Conservation (phyloP, 2,329 filamentous ascomycete species). For the Thelonectria rubi region DNA sequence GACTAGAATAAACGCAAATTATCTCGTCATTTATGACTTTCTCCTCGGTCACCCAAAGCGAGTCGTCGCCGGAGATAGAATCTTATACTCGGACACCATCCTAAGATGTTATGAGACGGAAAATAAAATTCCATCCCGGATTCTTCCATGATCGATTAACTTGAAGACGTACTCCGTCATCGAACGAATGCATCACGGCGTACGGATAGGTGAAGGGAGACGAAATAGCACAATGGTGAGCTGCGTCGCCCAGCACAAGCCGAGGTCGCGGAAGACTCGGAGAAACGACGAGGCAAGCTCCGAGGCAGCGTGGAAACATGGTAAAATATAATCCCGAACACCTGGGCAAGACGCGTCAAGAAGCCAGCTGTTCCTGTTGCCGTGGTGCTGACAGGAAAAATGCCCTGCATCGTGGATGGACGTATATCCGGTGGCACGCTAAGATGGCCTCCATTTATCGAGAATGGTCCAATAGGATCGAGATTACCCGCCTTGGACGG, state of each 20-base stretch:
- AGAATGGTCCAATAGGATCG: constrained; percentile 8
- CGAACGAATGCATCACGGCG: too few relatives aligned
- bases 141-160: too few relatives aligned
- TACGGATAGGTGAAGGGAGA: too few relatives aligned
- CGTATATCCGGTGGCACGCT: constrained; percentile 14
- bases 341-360: background rate
- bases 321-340: background rate
- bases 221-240: too few relatives aligned
- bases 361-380: background rate
- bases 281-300: background rate
- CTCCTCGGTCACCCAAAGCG: too few relatives aligned
- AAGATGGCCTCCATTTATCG: background rate
- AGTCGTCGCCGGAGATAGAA: too few relatives aligned
- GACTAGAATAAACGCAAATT: too few relatives aligned
- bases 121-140: too few relatives aligned
- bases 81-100: too few relatives aligned
- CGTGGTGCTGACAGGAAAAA: background rate
- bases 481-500: constrained; percentile 4
- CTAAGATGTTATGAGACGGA: too few relatives aligned
- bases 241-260: background rate
- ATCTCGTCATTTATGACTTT: too few relatives aligned
- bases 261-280: background rate
- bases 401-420: background rate
- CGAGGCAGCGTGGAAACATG: background rate
- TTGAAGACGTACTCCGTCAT: too few relatives aligned